These are phyloP conservation scores for Pyrenochaeta sp. DNA, from an alignment of 2,329 filamentous ascomycete genomes.

Conservation along the genomic window DNA sequence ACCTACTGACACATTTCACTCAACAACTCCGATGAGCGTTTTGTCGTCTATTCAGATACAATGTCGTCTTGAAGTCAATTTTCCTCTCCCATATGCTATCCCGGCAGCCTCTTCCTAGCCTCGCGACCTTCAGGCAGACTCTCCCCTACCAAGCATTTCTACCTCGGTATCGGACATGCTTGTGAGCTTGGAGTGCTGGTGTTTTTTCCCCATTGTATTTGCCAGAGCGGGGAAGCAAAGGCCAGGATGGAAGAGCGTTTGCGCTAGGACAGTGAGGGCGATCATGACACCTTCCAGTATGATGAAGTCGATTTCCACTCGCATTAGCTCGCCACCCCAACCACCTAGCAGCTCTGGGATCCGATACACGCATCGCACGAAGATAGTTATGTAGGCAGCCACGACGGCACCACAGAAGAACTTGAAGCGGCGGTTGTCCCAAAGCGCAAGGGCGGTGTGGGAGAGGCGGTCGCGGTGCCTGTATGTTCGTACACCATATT, in stretches of 20 bases:
- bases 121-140: not conserved
- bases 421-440: slow-evolving; percentile 21
- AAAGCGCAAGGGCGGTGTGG: slow-evolving; percentile 15
- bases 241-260: slow-evolving; percentile 58
- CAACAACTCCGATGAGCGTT: too few relatives aligned
- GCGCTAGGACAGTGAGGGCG: slow-evolving; percentile 50
- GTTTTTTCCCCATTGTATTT: slow-evolving; percentile 16
- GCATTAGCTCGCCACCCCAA: slow-evolving; percentile 54
- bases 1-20: too few relatives aligned
- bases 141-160: slow-evolving; percentile 8
- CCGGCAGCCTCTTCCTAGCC: not conserved
- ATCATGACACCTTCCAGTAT: slow-evolving; percentile 62
- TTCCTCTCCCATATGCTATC: not conserved
- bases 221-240: slow-evolving; percentile 35
- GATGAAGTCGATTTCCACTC: slow-evolving; percentile 58
- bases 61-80: too few relatives aligned
- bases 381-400: slow-evolving; percentile 54
- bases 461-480: slow-evolving; percentile 23
- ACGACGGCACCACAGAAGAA: slow-evolving; percentile 40
- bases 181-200: slow-evolving; percentile 2
- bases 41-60: too few relatives aligned
- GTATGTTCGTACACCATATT: slow-evolving; percentile 41
- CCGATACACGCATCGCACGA: slow-evolving; percentile 57
- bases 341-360: slow-evolving; percentile 57
- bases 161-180: slow-evolving; percentile 8